Percentiles rank a stretch among this genome's conserved stretches.
Conservation (phyloP, 2,329 filamentous ascomycete species). For the Penicillium thymicola region DNA sequence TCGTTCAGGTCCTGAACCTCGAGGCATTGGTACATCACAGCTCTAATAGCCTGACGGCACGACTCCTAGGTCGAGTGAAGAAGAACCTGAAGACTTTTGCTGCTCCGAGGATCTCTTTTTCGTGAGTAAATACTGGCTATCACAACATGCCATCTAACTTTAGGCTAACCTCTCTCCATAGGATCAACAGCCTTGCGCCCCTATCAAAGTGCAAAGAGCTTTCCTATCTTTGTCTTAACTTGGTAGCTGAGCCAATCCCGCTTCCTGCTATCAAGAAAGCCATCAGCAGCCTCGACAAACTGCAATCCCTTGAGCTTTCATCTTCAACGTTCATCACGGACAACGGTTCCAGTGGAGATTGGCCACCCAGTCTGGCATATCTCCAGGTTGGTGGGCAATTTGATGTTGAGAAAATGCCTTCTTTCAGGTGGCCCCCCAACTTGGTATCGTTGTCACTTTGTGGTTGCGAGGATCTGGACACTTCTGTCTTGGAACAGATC, state of each 20-base stretch:
- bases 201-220: slow-evolving; percentile 55
- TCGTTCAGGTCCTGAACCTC: slow-evolving; percentile 55
- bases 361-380: slow-evolving; percentile 3
- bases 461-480: background rate
- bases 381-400: slow-evolving; percentile 8
- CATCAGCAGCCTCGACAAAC: slow-evolving; percentile 44
- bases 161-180: slow-evolving; percentile 10
- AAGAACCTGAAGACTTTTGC: slow-evolving; percentile 52
- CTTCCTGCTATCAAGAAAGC: slow-evolving; percentile 51
- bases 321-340: slow-evolving; percentile 7
- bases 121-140: slow-evolving; percentile 34
- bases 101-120: slow-evolving; percentile 58
- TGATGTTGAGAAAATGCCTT: background rate
- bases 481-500: background rate
- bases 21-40: slow-evolving; percentile 57
- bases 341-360: slow-evolving; percentile 1
- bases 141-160: background rate
- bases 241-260: slow-evolving; percentile 51
- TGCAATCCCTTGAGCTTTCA: slow-evolving; percentile 47
- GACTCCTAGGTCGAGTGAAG: slow-evolving; percentile 55
- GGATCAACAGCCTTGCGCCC: slow-evolving; percentile 54
- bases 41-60: slow-evolving; percentile 55
- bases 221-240: slow-evolving; percentile 50
- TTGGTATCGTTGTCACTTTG: background rate
- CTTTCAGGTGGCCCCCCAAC: slow-evolving; percentile 10